Conservation (phyloP, 2,329 filamentous ascomycete species). For the Cryphonectria radicalis region DNA sequence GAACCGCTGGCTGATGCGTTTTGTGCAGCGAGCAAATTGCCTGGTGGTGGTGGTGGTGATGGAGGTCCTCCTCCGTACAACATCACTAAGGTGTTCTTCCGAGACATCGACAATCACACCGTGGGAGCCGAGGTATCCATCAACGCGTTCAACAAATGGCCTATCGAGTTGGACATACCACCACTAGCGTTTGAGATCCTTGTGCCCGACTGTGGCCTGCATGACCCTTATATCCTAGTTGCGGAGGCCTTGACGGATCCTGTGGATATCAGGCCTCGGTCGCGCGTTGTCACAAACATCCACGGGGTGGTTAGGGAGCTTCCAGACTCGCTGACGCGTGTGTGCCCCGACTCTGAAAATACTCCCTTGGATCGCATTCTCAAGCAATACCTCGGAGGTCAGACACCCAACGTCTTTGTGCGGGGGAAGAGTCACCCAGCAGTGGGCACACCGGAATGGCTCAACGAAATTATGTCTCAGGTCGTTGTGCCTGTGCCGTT, state of each 20-base stretch:
- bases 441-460: conserved; percentile 77
- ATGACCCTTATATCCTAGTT: conserved; percentile 76
- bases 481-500: conserved; percentile 85
- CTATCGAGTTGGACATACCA: conserved; percentile 76
- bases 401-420: conserved; percentile 79
- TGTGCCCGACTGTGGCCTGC: conserved; percentile 76
- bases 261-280: conserved; percentile 69
- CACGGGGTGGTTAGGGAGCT: conserved; percentile 74
- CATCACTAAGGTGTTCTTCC: conserved; percentile 78
- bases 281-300: conserved; percentile 70
- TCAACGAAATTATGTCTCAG: conserved; percentile 77
- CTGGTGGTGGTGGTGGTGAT: conserved; percentile 37
- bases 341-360: conserved; percentile 75
- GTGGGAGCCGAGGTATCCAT: conserved; percentile 83
- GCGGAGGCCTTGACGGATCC: conserved; percentile 73
- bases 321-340: conserved; percentile 70
- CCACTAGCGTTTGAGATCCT: conserved; percentile 83
- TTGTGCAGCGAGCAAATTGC: conserved; percentile 58
- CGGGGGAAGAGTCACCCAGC: conserved; percentile 73
- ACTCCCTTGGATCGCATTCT: conserved; percentile 87
- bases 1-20: conserved; percentile 42
- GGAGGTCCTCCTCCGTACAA: conserved; percentile 81
- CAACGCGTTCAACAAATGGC: conserved; percentile 74
- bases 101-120: conserved; percentile 70
- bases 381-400: conserved; percentile 78